Base-by-base conservation (phyloP, 2,329 filamentous ascomycete genomes). In the Fusarium nelsonii region DNA sequence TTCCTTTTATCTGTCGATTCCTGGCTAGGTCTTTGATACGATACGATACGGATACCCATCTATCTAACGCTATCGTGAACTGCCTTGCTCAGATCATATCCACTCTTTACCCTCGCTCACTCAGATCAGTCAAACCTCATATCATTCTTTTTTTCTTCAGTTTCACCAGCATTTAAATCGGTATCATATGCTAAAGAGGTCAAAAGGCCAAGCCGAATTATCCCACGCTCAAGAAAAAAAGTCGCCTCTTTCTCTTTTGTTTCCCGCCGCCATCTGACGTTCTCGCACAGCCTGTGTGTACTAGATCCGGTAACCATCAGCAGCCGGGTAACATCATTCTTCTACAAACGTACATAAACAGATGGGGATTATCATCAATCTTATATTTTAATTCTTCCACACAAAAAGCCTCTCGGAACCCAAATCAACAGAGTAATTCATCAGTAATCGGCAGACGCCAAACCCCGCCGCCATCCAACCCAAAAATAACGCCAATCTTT, bases 271-370 rank as follows among this genome's bases (percentile, higher is more conserved):
- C 46, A 43, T 68, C 58, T 65, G 63, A 70, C 58, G 51, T 55
- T 50, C 33, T 45, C 52, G 62, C 55, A 51, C 69, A 56, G 28
- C 41, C 56, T 67, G 45, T 61, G 50, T 62, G 52, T 54, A 69
- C 65, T 39, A 49, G 61, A 69, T 69, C 43, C 65, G 65, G 66
- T 52, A 69, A 63, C 48, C 66, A 69, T 66, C 66, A 69, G 51
- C 66, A 69, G 20, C n/a, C n/a, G 59, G 59, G 45, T 62, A 61
- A 66, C 53, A 54, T 58, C 43, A 64, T 59, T 55, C 53, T 50
- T 68, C 46, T 52, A 63, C 43, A 43, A 65, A 53, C 59, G 64
- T 65, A 59, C 54, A 49, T 63, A 18, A 37, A 56, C 46, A 57
- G 23, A 65, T 44, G 36, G 36, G 55, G 43, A 40, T 51, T 41